Conservation (phyloP, 371 early-diverging fungal species). For the Phascolomyces articulosus region DNA sequence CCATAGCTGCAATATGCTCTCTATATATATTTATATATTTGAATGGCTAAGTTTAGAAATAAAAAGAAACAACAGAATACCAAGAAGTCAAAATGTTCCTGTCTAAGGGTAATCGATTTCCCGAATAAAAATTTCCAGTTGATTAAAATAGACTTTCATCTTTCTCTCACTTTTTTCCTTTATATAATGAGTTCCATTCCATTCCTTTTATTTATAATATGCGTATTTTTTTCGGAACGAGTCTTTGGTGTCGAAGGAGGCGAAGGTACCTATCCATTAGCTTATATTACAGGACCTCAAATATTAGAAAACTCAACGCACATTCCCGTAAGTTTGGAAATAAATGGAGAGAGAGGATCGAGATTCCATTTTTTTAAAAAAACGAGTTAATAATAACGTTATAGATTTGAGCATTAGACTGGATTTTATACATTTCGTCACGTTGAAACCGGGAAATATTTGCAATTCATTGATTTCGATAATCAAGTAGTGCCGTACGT, state of each 20-base stretch:
- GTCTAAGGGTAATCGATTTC: neutral
- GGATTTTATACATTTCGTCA: slow-evolving; percentile 35
- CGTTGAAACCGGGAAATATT: slow-evolving; percentile 32
- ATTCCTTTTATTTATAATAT: slow-evolving; percentile 9
- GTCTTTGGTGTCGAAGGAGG: slow-evolving; percentile 29
- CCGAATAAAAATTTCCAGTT: neutral
- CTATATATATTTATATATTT: too few species aligned
- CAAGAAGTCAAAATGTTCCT: too few species aligned
- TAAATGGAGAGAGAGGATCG: neutral
- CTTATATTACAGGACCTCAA: slow-evolving; percentile 27
- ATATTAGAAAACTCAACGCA: slow-evolving; percentile 33
- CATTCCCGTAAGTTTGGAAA: slow-evolving; percentile 24
- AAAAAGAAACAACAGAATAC: too few species aligned
- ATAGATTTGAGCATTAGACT: slow-evolving; percentile 18
- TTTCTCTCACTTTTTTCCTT: neutral
- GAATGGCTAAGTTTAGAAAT: too few species aligned
- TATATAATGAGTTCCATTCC: neutral
- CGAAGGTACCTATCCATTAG: slow-evolving; percentile 29
- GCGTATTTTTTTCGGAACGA: neutral
- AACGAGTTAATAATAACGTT: neutral
- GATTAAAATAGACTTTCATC: too few species aligned
- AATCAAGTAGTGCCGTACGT: slow-evolving; percentile 29
- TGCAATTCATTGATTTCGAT: slow-evolving; percentile 32
- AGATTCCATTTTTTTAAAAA: neutral
- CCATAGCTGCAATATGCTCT: too few species aligned